Base-by-base conservation (phyloP, 805 yeast genomes). In the Cyberlindnera veronae region DNA sequence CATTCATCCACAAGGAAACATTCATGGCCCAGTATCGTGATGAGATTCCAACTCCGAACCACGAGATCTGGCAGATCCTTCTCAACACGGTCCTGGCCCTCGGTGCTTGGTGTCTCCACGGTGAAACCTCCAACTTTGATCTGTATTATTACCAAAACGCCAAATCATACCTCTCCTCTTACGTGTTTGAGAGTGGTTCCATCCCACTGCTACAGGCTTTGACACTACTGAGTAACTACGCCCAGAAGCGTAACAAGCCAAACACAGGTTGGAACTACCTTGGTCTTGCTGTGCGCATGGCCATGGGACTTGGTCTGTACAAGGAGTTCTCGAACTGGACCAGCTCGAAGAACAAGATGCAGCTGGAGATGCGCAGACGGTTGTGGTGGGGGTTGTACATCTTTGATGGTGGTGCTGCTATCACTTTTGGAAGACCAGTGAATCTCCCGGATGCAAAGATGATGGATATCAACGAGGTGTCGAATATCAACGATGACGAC, bases 321-420 rank as follows among this genome's bases (percentile, higher is more conserved):
- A 73, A 72, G 38, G 84, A 79, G 45, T 71, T 75, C 45, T 57
- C 71, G 4, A 64, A 62, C 19, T 64, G 62, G 67, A 57, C 62
- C 36, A 44, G 65, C 38, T 55, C 64, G 15, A 62, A 61, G 41
- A 64, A 63, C 29, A 67, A 72, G 14, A 40, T 72, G 19, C 71
- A 72, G 50, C 58, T 69, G 37, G 85, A 79, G 49, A 67, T 73
- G 56, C 68, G 84, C 48, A 65, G 84, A 51, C 61, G 85, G 39
- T 57, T 79, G 23, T 81, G 85, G 84, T 81, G 85, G 83, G 81
- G 82, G 2, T 49, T 82, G 9, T 78, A 75, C 48, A 71, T 75
- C 37, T 77, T 77, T 50, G 86, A 79, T 57, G 74, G 79, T 14
- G 80, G 82, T 38, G 75, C 83, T 14, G 74, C 83, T 1, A 66